These are phyloP conservation scores for Cordyceps fumosorosea DNA, from an alignment of 2,329 filamentous ascomycete species.

Conservation along the genomic window DNA sequence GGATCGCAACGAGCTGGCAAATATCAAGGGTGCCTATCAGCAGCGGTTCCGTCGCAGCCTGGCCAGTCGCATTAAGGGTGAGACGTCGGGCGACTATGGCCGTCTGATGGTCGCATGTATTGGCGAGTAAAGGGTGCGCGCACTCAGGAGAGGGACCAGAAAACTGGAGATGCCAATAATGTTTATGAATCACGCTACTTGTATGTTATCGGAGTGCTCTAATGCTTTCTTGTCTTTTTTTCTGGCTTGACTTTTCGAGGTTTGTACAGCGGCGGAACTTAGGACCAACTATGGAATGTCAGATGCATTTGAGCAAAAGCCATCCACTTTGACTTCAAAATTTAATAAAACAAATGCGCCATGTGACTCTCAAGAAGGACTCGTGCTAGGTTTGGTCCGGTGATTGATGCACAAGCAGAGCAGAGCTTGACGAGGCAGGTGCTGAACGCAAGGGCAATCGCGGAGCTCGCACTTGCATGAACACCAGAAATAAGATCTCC, in stretches of 20 bases:
- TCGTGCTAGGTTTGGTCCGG: background rate
- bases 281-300: background rate
- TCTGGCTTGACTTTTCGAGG: background rate
- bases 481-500: background rate
- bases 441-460: background rate
- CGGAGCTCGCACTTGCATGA: background rate
- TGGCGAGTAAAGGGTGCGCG: conserved; percentile 31
- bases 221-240: background rate
- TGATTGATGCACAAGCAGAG: background rate
- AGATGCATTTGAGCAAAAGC: background rate
- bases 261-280: background rate
- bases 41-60: conserved; percentile 64
- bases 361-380: background rate
- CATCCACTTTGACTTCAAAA: background rate
- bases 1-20: conserved; percentile 66
- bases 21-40: conserved; percentile 72
- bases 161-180: background rate
- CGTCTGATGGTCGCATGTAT: conserved; percentile 66
- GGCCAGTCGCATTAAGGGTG: conserved; percentile 63
- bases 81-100: conserved; percentile 82
- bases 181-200: background rate
- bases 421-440: background rate
- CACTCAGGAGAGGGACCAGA: background rate
- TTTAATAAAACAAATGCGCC: background rate
- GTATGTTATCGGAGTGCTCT: background rate